phyloP scores from a whole-genome alignment of 2,329 filamentous ascomycete genomes.

The Penicillium janthinellum region DNA sequence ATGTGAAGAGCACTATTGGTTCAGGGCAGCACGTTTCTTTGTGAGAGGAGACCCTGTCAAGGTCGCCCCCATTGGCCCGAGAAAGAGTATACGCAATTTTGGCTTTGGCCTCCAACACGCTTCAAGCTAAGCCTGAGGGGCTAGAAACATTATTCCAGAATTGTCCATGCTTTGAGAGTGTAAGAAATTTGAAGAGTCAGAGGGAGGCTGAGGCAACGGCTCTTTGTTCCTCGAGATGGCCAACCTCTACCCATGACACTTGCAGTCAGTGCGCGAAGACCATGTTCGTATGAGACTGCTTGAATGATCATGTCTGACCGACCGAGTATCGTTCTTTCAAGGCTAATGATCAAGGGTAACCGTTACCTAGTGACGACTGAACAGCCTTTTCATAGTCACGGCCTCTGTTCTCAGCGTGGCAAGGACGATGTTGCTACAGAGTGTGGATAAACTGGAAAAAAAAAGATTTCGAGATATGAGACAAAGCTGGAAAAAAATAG shows the following conservation, averaged over 20 bases:
- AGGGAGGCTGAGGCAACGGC: neutral
- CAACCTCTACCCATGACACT: neutral
- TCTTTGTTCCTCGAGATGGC: neutral
- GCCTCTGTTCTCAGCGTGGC: too few species aligned
- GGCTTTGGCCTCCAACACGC: neutral
- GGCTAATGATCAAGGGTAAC: too few species aligned
- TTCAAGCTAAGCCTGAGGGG: neutral
- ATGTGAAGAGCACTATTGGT: neutral
- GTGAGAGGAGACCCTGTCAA: neutral
- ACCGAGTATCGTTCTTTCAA: neutral
- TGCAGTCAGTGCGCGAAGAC: neutral
- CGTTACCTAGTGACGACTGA: neutral
- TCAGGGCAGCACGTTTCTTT: neutral
- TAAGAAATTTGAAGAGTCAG: neutral
- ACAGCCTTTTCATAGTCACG: too few species aligned
- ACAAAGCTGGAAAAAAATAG: slow-evolving; percentile 25
- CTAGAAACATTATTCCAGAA: neutral
- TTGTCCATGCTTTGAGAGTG: neutral
- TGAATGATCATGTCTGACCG: neutral
- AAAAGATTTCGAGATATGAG: slow-evolving; percentile 25
- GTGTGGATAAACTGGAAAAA: neutral
- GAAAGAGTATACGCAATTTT: neutral
- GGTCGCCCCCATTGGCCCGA: neutral
- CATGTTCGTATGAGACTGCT: neutral
- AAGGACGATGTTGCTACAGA: neutral